Conservation (phyloP, 495 filamentous ascomycete species). For the Tuber magnatum region DNA sequence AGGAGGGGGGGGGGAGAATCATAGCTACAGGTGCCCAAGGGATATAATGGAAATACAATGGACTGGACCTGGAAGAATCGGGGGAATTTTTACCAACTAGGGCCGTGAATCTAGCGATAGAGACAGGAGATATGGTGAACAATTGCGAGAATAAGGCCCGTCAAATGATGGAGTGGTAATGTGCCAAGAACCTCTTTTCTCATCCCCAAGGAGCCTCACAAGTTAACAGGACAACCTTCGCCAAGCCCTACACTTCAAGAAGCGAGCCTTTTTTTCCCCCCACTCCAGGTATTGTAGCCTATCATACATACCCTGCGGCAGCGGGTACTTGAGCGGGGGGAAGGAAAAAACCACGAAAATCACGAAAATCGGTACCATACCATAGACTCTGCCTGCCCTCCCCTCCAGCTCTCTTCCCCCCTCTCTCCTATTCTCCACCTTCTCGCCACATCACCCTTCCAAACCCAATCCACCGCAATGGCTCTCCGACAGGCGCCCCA, state of each 20-base stretch:
- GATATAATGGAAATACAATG: background rate
- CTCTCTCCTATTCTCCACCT: background rate
- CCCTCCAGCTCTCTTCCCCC: slow-evolving; percentile 1
- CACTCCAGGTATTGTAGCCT: background rate
- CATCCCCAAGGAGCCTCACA: background rate
- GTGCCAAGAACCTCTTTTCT: background rate
- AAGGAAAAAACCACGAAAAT: background rate
- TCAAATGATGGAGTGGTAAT: background rate
- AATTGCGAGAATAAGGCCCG: background rate
- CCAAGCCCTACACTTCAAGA: background rate
- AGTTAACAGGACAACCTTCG: background rate
- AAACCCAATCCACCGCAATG: slow-evolving; percentile 15
- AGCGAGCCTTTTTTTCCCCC: background rate
- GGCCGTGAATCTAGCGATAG: background rate
- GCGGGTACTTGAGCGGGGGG: background rate
- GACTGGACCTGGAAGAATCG: background rate
- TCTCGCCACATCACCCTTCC: background rate
- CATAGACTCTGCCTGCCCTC: background rate
- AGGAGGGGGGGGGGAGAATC: no score
- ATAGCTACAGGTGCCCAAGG: no score
- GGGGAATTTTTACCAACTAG: background rate
- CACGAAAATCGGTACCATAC: background rate
- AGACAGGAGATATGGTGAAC: background rate
- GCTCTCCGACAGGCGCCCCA: slow-evolving; percentile 9
- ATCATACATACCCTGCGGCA: background rate